Conservation (phyloP, 306 rosid species). For the Sphenostylis stenocarpa region DNA sequence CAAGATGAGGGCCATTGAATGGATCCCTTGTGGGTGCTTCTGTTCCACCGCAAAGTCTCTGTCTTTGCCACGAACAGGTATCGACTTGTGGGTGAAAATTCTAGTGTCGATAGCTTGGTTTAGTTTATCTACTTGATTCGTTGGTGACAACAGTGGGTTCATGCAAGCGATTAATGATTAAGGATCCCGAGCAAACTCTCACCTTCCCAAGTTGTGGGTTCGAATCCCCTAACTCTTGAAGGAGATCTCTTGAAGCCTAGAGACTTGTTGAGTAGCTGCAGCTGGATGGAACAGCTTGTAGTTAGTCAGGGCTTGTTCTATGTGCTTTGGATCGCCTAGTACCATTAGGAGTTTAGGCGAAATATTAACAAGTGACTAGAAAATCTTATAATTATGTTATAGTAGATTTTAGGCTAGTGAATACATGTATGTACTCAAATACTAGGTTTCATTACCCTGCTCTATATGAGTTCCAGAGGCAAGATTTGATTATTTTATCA, state of each 20-base stretch:
- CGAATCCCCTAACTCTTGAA: no score
- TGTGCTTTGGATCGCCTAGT: conserved; percentile 2
- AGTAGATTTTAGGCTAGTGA: conserved; percentile 10
- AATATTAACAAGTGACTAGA: background rate
- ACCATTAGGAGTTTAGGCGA: background rate
- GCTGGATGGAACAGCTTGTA: no score
- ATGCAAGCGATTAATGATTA: no score
- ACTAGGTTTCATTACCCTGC: conserved; percentile 5
- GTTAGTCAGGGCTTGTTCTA: no score
- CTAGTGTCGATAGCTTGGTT: no score
- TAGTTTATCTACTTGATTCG: no score
- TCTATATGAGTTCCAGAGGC: conserved; percentile 8
- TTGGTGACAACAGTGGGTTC: no score
- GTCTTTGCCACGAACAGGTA: background rate
- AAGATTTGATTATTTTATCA: background rate
- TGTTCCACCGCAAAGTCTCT: background rate
- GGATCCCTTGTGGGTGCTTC: background rate
- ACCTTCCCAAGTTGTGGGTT: no score
- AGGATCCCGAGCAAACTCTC: no score
- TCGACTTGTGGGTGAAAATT: background rate
- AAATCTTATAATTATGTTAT: conserved; percentile 2
- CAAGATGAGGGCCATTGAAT: background rate
- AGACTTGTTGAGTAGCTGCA: no score
- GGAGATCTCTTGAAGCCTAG: no score
- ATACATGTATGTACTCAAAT: background rate